These are phyloP conservation scores for Penicillium fuscoglaucum DNA, from an alignment of 2,329 filamentous ascomycete species.

Conservation along the genomic window DNA sequence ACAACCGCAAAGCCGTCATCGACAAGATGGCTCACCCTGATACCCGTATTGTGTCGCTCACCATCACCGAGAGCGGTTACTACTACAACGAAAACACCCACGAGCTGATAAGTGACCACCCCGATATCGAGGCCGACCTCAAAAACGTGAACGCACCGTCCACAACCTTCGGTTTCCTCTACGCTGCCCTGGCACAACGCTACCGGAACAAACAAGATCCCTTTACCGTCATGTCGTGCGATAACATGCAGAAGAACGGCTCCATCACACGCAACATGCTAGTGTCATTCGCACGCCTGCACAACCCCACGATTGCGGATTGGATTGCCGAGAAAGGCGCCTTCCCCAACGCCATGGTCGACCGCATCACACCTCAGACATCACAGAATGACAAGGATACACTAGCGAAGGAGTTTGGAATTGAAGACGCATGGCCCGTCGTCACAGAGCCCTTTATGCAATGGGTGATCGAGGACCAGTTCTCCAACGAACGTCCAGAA, in stretches of 20 bases:
- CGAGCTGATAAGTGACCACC: slow-evolving; percentile 50
- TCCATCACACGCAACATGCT: slow-evolving; percentile 56
- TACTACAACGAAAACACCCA: slow-evolving; percentile 61
- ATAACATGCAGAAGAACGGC: slow-evolving; percentile 61
- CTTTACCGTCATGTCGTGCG: slow-evolving; percentile 57
- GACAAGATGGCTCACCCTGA: slow-evolving; percentile 58
- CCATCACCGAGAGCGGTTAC: slow-evolving; percentile 59
- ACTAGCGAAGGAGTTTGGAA: slow-evolving; percentile 48
- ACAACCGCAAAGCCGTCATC: slow-evolving; percentile 54
- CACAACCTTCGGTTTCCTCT: slow-evolving; percentile 57
- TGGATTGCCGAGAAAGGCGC: slow-evolving; percentile 52
- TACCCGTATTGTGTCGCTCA: slow-evolving; percentile 57
- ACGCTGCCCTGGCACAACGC: slow-evolving; percentile 52
- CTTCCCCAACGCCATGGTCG: slow-evolving; percentile 59
- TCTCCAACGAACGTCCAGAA: slow-evolving; percentile 52
- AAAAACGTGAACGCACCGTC: slow-evolving; percentile 45
- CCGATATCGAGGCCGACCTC: slow-evolving; percentile 54
- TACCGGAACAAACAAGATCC: slow-evolving; percentile 48
- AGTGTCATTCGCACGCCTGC: slow-evolving; percentile 50
- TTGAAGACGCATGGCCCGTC: slow-evolving; percentile 55
- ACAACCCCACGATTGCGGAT: slow-evolving; percentile 50
- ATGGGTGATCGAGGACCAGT: slow-evolving; percentile 58
- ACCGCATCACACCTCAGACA: slow-evolving; percentile 57
- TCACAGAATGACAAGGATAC: slow-evolving; percentile 47
- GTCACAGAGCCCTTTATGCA: slow-evolving; percentile 59